Conservation (phyloP, 352 stramenopile genomes). For the Phytophthora lateralis region DNA sequence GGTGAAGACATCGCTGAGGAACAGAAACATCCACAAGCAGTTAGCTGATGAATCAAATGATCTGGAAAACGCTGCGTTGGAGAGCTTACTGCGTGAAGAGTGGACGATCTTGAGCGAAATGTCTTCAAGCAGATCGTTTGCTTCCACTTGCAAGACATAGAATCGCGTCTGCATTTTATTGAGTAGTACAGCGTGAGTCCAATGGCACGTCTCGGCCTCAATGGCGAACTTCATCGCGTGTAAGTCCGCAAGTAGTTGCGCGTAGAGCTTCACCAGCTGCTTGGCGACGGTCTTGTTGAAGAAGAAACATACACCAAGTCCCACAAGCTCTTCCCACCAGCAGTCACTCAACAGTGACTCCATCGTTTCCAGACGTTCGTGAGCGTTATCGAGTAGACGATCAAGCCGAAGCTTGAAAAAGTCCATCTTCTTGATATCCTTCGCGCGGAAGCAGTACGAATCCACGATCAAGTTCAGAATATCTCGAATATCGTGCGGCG, state of each 20-base stretch:
- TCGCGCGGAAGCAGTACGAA: conserved; percentile 77
- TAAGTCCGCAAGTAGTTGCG: conserved; percentile 57
- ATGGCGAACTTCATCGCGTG: conserved; percentile 80
- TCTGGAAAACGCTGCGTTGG: background rate
- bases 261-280: conserved; percentile 73
- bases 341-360: conserved; percentile 57
- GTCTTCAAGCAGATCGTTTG: conserved; percentile 71
- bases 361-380: conserved; percentile 55
- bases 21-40: background rate
- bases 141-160: conserved; percentile 69
- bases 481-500: conserved; percentile 65
- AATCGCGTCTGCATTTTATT: conserved; percentile 68
- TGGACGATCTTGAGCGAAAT: conserved; percentile 51
- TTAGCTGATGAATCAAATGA: conserved; percentile 4
- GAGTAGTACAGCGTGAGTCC: conserved; percentile 64
- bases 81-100: conserved; percentile 33
- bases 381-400: conserved; percentile 45
- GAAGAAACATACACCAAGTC: conserved; percentile 48
- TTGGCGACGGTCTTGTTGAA: conserved; percentile 81
- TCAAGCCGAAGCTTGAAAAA: conserved; percentile 74
- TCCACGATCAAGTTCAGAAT: conserved; percentile 84
- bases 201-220: conserved; percentile 63
- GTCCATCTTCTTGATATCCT: conserved; percentile 81
- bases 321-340: conserved; percentile 82
- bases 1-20: conserved; percentile 41